These are phyloP conservation scores for Monilinia polystroma DNA, from an alignment of 2,329 filamentous ascomycete genomes.

Conservation along the genomic window DNA sequence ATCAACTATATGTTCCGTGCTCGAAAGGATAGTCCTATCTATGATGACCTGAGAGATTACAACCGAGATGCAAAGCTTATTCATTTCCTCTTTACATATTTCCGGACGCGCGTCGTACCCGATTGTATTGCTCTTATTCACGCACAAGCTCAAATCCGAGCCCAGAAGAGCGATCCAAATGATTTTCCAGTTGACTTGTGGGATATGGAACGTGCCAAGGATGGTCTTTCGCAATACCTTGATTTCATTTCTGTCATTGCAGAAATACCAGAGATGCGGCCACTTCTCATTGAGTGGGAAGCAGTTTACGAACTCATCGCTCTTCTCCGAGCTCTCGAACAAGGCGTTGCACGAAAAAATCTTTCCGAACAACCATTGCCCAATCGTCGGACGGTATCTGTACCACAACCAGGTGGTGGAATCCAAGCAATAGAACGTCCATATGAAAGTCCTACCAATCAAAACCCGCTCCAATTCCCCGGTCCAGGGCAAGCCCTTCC, in stretches of 20 bases:
- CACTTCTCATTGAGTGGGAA: conserved; percentile 87
- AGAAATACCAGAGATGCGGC: conserved; percentile 79
- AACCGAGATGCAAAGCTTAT: conserved; percentile 62
- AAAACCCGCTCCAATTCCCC: conserved; percentile 38
- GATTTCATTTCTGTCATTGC: conserved; percentile 90
- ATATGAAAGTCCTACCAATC: conserved; percentile 49
- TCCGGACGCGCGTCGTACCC: conserved; percentile 87
- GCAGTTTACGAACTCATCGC: conserved; percentile 85
- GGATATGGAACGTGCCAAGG: conserved; percentile 97
- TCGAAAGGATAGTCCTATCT: conserved; percentile 44
- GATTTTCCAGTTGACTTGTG: conserved; percentile 94
- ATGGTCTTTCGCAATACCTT: conserved; percentile 89
- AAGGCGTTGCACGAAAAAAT: conserved; percentile 80
- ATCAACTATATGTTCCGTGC: conserved; percentile 85
- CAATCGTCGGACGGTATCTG: conserved; percentile 40
- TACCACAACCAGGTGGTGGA: conserved; percentile 15
- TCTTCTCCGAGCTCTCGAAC: conserved; percentile 81
- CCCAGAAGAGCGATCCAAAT: conserved; percentile 69
- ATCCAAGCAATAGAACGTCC: conserved; percentile 60
- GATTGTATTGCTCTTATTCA: conserved; percentile 95
- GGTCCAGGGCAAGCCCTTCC: conserved; percentile 41
- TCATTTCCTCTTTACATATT: conserved; percentile 89
- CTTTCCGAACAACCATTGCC: conserved; percentile 51
- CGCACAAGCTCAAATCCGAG: conserved; percentile 84
- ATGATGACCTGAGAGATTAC: conserved; percentile 54